Base-by-base conservation (phyloP, 306 rosid species). In the Cicer judaicum region DNA sequence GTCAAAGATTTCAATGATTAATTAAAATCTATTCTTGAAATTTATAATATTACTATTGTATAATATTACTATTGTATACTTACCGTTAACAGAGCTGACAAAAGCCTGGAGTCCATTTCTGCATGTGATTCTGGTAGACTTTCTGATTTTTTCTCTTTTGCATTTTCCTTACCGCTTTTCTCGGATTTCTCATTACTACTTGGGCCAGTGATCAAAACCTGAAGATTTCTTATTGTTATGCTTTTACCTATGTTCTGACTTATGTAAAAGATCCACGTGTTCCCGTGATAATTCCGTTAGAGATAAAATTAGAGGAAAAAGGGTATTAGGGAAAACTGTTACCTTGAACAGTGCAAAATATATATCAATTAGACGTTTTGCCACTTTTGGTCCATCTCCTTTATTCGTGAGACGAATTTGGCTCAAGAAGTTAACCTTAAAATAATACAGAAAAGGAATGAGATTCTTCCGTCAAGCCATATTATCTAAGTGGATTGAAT, bases 321-420 rank as follows among this genome's bases (percentile, higher is more conserved):
- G 57, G 43, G 8, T 34, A 5, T 56, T 68, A 61, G 38, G 8
- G 70, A 50, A 41, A 72, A 52, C n/a, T 4, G 24, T 49, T 91
- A 94, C 99, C 99, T 92, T 94, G 84, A 94, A 94, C 79, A 94
- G 87, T 15, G 89, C 95, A 85, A 94, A 94, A 71, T 94, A 94
- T 5, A 94, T 95, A 70, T 92, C 97, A 54, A 94, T 83, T 34
- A 94, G 84, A 48, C 91, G 93, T 88, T 94, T 94, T 8, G 99
- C 99, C 78, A 92, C 96, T 75, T 85, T 92, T 24, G 99, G 95
- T 68, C 99, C 99, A 75, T 94, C 96, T 82, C 92, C 95, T 78
- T 77, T 90, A 64, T 80, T 87, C 44, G 89, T 80, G 6, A 92
- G 95, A 44, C 90, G 95, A 52, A 90, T 86, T 89, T 94, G 96